Base-by-base conservation (phyloP, 2,329 filamentous ascomycete species). In the Aspergillus puulaauensis region DNA sequence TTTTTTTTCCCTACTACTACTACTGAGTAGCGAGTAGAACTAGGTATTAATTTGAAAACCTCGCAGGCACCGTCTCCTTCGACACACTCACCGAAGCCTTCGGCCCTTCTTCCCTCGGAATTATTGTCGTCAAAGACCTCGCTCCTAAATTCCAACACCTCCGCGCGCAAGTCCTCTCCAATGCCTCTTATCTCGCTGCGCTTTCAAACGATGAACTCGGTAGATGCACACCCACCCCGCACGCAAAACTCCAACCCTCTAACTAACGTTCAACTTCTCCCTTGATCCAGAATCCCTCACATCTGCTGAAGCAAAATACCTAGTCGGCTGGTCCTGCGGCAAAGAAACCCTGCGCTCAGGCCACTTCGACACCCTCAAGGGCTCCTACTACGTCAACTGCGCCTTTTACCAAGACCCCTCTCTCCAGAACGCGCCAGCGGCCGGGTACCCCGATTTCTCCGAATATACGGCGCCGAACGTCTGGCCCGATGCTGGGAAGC, bases 391-490 rank as follows among this genome's bases (percentile, higher is more conserved):
- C 64, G 80, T 85, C 61, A 86, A 87, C 66, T 85, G 82, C 65
- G 80, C 81, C 12, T 85, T 85, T 67, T 79, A 80, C 66, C 73
- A 78, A 37, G 66, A 76, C 49, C 63, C 71, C 6, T 54, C 63
- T 0, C 63, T 79, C 3, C 69, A 78, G 31, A 71, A 68, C 41
- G 71, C 73, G 5, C 73, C 76, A 0, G 70, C 69, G 37, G 69
- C 71, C 15, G 64, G 65, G 14, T 75, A 71, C 58, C 67, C 75
- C 2, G 74, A 88, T 57, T 90, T 96, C 67, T 87, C 91, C 3
- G 93, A 96, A 75, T 97, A 98, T 74, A 89, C 95, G 1, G 88
- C 90, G 5, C 87, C 90, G 1, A 98, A 97, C 71, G 82, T 96
- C 57, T 99, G 95, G 95, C 95, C 93, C 0, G 74, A 79, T 0